phyloP scores from a whole-genome alignment of 257 asterid genomes.

The Mitragyna speciosa region DNA sequence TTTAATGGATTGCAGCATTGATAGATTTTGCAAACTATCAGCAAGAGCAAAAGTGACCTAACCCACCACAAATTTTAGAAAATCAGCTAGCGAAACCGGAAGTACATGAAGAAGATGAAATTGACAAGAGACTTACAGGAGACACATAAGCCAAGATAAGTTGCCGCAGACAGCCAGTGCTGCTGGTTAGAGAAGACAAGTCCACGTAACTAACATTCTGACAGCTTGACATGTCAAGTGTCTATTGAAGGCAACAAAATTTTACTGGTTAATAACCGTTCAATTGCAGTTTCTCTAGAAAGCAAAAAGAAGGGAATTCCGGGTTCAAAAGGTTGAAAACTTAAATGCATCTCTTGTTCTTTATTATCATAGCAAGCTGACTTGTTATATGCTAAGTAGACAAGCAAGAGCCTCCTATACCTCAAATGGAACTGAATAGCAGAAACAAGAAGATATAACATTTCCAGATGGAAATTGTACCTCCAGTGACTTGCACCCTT shows the following conservation, averaged over 20 bases:
- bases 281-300: background rate
- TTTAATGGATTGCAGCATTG: conserved; percentile 61
- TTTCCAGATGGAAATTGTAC: conserved; percentile 33
- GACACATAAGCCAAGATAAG: conserved; percentile 73
- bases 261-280: conserved; percentile 10
- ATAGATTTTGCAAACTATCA: conserved; percentile 70
- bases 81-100: conserved; percentile 9
- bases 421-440: background rate
- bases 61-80: conserved; percentile 12
- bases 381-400: background rate
- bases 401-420: background rate
- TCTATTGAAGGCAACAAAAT: conserved; percentile 46
- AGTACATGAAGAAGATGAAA: conserved; percentile 3
- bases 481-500: conserved; percentile 68
- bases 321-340: background rate
- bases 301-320: background rate
- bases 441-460: background rate
- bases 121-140: conserved; percentile 47
- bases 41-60: conserved; percentile 84
- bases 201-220: conserved; percentile 75
- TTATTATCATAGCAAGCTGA: background rate
- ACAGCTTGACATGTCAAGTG: conserved; percentile 87
- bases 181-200: conserved; percentile 67
- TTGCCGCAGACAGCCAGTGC: conserved; percentile 56
- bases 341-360: background rate